Percentiles rank a stretch among this genome's conserved stretches.
These are phyloP conservation scores for Radiomyces spectabilis DNA, from an alignment of 192 early-diverging fungal species.

Conservation along the genomic window DNA sequence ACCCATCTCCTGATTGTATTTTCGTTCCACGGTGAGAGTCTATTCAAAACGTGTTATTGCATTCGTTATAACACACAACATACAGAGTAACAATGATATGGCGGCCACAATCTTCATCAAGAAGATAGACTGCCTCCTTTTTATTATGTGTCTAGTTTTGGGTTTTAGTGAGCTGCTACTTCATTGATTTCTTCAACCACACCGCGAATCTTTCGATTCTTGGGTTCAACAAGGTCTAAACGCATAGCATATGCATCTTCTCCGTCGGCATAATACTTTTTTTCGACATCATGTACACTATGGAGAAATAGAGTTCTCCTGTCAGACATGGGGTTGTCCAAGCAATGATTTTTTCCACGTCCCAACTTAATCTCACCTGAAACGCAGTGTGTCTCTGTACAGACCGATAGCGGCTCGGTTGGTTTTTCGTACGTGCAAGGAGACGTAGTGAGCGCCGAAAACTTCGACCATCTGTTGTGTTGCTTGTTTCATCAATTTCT, in stretches of 20 bases:
- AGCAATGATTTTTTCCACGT: no score
- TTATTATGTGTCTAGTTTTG: no score
- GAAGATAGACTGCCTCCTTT: no score
- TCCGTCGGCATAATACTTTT: conserved; percentile 97
- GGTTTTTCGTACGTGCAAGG: conserved; percentile 89
- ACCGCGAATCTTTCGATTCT: conserved; percentile 9
- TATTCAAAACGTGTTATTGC: no score
- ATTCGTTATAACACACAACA: no score
- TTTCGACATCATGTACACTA: conserved; percentile 83
- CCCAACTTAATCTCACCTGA: conserved; percentile 61
- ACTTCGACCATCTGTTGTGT: conserved; percentile 85
- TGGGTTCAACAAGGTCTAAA: conserved; percentile 29
- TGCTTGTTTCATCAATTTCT: conserved; percentile 93
- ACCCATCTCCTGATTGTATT: no score
- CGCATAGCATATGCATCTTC: conserved; percentile 86
- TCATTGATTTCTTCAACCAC: conserved; percentile 27
- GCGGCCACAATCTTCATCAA: no score
- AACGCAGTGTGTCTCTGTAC: conserved; percentile 91
- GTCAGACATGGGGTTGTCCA: no score
- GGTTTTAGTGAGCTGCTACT: conserved; percentile 4
- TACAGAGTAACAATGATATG: no score
- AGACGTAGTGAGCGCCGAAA: conserved; percentile 82
- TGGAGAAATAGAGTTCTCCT: not conserved
- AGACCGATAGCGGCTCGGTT: conserved; percentile 91
- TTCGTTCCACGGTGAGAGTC: no score